A percentile compares a stretch with the other conserved stretches of the same genome.
Conservation (phyloP, 129 eudicot species). For the Centaurea solstitialis region DNA sequence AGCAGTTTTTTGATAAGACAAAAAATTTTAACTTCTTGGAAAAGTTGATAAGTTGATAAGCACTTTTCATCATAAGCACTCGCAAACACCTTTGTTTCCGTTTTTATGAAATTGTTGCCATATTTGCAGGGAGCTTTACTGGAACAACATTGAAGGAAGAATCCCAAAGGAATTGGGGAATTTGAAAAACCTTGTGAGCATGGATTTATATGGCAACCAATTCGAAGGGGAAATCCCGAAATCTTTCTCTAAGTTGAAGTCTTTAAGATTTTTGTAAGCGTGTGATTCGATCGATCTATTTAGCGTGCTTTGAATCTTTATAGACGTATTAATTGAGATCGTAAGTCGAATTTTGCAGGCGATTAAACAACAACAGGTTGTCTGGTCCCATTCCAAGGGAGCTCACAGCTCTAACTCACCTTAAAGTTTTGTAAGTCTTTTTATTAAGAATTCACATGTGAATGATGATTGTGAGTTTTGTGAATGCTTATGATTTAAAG, state of each 20-base stretch:
- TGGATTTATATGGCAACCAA: conserved; percentile 84
- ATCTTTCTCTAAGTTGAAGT: conserved; percentile 67
- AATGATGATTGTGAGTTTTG: neutral
- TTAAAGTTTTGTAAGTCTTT: conserved; percentile 78
- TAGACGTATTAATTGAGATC: neutral
- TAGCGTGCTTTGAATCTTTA: neutral
- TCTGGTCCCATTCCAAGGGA: conserved; percentile 88
- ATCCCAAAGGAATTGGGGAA: conserved; percentile 84
- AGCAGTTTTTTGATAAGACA: no score
- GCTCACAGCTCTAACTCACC: conserved; percentile 62
- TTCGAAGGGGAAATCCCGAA: conserved; percentile 72
- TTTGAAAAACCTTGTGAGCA: conserved; percentile 65
- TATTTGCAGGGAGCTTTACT: conserved; percentile 71
- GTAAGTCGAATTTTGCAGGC: conserved; percentile 42
- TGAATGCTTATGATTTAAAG: neutral
- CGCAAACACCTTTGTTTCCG: no score
- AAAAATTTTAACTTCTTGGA: no score
- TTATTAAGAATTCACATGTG: neutral
- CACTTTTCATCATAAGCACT: no score
- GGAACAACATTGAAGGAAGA: conserved; percentile 62
- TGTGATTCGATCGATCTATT: neutral
- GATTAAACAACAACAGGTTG: conserved; percentile 74
- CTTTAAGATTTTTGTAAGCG: conserved; percentile 77
- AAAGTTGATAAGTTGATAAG: no score
- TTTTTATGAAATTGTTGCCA: neutral